Percentiles rank a stretch among this genome's conserved stretches.
Evolutionary conservation across 225 moss, liverwort and hornwort species (phyloP).

Genomic region (Anthoceros angustus): DNA sequence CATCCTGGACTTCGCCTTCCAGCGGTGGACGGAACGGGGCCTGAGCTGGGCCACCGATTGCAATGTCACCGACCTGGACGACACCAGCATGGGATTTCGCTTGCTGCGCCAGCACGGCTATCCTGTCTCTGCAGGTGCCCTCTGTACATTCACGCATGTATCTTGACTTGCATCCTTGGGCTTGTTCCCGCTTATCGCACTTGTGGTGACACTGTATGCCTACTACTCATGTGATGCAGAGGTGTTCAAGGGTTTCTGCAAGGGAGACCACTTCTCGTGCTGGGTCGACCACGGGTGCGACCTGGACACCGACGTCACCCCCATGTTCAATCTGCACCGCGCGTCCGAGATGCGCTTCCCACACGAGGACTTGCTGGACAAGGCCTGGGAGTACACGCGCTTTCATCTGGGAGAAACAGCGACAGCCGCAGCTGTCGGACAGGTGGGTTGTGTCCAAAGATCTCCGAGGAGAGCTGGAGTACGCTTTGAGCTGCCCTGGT

Average conservation of each 20-base stretch:
- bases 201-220: not conserved
- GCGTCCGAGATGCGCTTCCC: slow-evolving; percentile 24
- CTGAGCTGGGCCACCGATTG: slow-evolving; percentile 32
- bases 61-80: slow-evolving; percentile 32
- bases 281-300: slow-evolving; percentile 22
- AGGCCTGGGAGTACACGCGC: slow-evolving; percentile 16
- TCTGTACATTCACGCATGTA: not conserved
- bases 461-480: slow-evolving; percentile 27
- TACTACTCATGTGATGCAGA: slow-evolving; percentile 11
- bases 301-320: slow-evolving; percentile 27
- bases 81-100: slow-evolving; percentile 37
- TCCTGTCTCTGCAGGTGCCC: slow-evolving; percentile 25
- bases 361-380: slow-evolving; percentile 17
- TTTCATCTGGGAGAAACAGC: slow-evolving; percentile 17
- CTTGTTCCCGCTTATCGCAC: no score
- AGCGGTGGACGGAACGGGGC: slow-evolving; percentile 17
- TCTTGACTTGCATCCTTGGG: not conserved
- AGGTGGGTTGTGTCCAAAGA: slow-evolving; percentile 37
- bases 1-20: slow-evolving; percentile 18
- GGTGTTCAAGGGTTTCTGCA: slow-evolving; percentile 27
- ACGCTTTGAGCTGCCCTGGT: slow-evolving; percentile 17
- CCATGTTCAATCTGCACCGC: slow-evolving; percentile 28
- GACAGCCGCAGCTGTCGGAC: slow-evolving; percentile 15
- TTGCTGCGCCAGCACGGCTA: slow-evolving; percentile 32
- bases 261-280: slow-evolving; percentile 19